Evolutionary conservation across 2,329 filamentous ascomycete species (phyloP), one percentile per base, ranked within the genome.

Genomic region (Fusarium chlamydosporum): DNA sequence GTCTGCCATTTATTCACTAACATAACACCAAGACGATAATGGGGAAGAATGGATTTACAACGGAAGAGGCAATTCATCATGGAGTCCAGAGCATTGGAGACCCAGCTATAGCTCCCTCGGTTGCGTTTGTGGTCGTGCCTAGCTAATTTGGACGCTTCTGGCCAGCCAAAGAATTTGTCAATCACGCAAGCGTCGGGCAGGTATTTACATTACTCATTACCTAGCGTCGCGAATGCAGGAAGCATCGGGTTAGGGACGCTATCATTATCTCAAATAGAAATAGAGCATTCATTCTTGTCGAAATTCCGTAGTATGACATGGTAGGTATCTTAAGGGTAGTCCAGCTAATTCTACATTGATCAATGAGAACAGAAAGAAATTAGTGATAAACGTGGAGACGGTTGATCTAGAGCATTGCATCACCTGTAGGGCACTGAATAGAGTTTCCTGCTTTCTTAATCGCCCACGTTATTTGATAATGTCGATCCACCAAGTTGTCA

Each of bases 151-250:
- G 52, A 50, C 52, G 26, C 43, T 37, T 56, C 40, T 37, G 42
- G 41, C 29, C 23, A 27, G 34, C 45, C 16, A 26, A 50, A 43
- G 20, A 6, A 65, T 68, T 68, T 56, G 60, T 53, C 65, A 61
- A 51, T 33, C 23, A 13, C 42, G 31, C 26, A 41, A 46, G 27
- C 12, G 26, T 33, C 23, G 7, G 26, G 37, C 35, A 47, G 35
- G 35, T 55, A 42, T 55, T 55, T 34, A 37, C 33, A 18, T 50
- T 37, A 29, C n/a, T 16, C 26, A 3, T 38, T 50, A 50, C 40
- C 46, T 50, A 50, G 43, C 46, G 23, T 45, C 27, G 37, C 34
- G 7, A 26, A 26, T 35, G 4, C 11, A 35, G 8, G 31, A 35
- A 10, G 18, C n/a, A 38, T 50, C 9, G n/a, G 33, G 47, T 40